Base-by-base conservation (phyloP, 2,329 filamentous ascomycete species). In the Claviceps maximensis region DNA sequence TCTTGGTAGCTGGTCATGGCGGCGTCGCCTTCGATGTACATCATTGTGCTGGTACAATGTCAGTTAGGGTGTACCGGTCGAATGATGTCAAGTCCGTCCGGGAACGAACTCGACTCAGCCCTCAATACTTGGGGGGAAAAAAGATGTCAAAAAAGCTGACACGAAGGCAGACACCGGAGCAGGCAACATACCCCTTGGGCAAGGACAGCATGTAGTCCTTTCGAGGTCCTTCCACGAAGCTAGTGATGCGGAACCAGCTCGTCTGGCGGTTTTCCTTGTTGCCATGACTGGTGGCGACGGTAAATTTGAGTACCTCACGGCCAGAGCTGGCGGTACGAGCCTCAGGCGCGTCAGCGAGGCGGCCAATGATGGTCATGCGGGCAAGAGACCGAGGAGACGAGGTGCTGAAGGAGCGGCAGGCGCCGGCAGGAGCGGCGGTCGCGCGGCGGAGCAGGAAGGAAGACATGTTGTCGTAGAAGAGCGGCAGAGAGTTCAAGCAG, bases 21-120 rank as follows among this genome's bases (percentile, higher is more conserved):
- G 56, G 84, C 86, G 56, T 96, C 88, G 46, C 86, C 90, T 68
- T 97, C 91, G 49, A 97, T 74, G 63, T 81, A 89, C 57, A 98
- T 76, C 50, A 89, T 74, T 15, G 88, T 78, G 56, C 90, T 95
- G 61, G 40, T 51, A 47, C 17, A 49, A 52, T 54, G 53, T 51
- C 44, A 41, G 56, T 61, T 41, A 60, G 55, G 44, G 56, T 31
- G 12, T 29, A 29, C 15, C 15, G 12, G 21, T 27, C 12, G 19
- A 48, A 41, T n/a, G 13, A 19, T n/a, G 29, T 4, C 38, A 17
- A 21, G 23, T 50, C 19, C n/a, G 25, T 7, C 21, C n/a, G 3
- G 6, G 3, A 13, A 23, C 8, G 7, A 42, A 42, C 29, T 45
- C n/a, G n/a, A 3, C 12, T 33, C n/a, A 41, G 2, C 17, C 8